These are phyloP conservation scores for Phytopythium vexans DNA, from an alignment of 352 stramenopile species.

Conservation along the genomic window DNA sequence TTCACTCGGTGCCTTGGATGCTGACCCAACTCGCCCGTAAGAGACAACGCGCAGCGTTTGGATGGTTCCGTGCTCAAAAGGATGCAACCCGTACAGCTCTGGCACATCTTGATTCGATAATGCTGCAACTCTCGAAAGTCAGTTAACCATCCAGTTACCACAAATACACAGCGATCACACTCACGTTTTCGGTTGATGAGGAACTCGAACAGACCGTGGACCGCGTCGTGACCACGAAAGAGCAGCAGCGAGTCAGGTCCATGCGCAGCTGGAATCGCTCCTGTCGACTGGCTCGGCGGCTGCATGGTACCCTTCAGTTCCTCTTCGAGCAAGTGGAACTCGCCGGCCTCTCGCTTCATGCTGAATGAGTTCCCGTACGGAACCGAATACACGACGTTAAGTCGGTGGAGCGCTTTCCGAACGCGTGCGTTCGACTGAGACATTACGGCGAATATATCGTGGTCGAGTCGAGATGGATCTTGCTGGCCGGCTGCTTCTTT, in stretches of 20 bases:
- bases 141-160: conserved; percentile 3
- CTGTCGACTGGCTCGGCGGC: conserved; percentile 11
- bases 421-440: conserved; percentile 63
- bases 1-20: conserved; percentile 7
- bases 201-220: conserved; percentile 76
- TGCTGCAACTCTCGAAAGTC: conserved; percentile 21
- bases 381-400: conserved; percentile 51
- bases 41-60: conserved; percentile 44
- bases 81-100: conserved; percentile 44
- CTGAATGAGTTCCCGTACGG: conserved; percentile 49
- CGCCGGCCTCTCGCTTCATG: conserved; percentile 35
- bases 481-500: background rate
- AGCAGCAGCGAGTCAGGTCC: conserved; percentile 60
- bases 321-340: conserved; percentile 47
- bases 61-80: conserved; percentile 65
- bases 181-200: conserved; percentile 74
- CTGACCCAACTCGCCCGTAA: conserved; percentile 17
- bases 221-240: conserved; percentile 56
- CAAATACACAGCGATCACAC: conserved; percentile 9
- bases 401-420: conserved; percentile 61
- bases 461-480: conserved; percentile 3
- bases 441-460: conserved; percentile 48
- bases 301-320: conserved; percentile 20
- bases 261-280: conserved; percentile 24
- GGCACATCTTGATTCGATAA: conserved; percentile 75